A percentile compares a stretch with the other conserved stretches of the same genome.
Conservation (phyloP, 306 rosid species). For the Luffa aegyptiaca region DNA sequence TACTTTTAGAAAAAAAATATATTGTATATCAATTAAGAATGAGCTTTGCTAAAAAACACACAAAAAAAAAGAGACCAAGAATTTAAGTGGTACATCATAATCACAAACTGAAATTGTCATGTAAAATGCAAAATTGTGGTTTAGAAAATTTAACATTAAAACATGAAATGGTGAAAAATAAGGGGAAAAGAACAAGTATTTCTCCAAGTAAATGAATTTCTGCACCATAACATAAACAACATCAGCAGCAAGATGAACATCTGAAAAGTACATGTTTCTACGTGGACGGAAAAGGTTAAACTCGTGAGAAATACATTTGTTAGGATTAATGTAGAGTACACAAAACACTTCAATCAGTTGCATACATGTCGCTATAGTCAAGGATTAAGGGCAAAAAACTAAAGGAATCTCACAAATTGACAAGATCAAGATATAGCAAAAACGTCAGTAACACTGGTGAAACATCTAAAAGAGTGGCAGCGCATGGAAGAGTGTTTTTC, state of each 20-base stretch:
- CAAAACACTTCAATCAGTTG: background rate
- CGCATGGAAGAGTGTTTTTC: conserved; percentile 64
- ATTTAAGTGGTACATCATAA: background rate
- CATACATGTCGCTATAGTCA: background rate
- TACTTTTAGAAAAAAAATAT: too few relatives aligned
- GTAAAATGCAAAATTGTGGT: background rate
- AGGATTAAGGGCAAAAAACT: background rate
- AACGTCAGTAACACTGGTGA: conserved; percentile 66
- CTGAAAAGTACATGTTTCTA: background rate
- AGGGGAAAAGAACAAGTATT: too few relatives aligned
- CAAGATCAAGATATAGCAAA: conserved; percentile 42
- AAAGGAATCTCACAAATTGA: conserved; percentile 49
- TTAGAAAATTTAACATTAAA: too few relatives aligned
- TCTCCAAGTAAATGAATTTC: too few relatives aligned
- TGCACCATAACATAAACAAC: too few relatives aligned
- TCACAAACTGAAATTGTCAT: background rate
- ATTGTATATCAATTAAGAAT: conserved; percentile 5
- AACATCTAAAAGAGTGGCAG: conserved; percentile 71
- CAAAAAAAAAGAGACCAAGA: background rate
- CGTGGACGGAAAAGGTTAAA: background rate
- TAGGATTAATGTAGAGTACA: background rate
- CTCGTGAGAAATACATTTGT: background rate
- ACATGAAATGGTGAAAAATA: too few relatives aligned
- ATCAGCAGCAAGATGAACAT: background rate
- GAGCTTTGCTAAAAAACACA: background rate